A percentile compares a stretch with the other conserved stretches of the same genome.
phyloP scores from a whole-genome alignment of 1,284 basidiomycete species.

The Leccinum solheimii region DNA sequence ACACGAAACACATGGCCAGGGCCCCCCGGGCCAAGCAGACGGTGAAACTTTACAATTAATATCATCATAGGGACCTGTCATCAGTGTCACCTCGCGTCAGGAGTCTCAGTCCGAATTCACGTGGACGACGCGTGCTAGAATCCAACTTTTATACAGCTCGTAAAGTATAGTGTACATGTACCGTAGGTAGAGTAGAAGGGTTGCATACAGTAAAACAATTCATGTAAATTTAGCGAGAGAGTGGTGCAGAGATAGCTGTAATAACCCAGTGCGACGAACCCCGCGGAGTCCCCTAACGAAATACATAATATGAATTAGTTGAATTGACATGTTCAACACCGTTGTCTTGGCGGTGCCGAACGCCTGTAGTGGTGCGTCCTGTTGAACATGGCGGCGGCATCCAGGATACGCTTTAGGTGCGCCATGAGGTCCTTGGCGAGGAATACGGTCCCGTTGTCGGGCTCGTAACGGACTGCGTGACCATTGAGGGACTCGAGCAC shows the following conservation, averaged over 20 bases:
- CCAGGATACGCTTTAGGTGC: constrained; percentile 46
- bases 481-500: constrained; percentile 57
- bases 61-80: not conserved
- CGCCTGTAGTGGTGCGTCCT: constrained; percentile 7
- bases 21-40: not conserved
- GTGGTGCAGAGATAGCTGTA: not conserved
- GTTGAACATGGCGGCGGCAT: constrained; percentile 23
- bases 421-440: constrained; percentile 58
- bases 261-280: constrained; percentile 1
- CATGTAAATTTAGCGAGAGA: not conserved
- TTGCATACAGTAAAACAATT: not conserved
- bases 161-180: not conserved
- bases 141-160: not conserved
- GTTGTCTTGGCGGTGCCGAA: constrained; percentile 6
- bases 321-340: constrained; percentile 8
- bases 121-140: not conserved
- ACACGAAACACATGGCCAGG: not conserved
- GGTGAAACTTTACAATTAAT: not conserved
- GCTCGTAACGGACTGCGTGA: constrained; percentile 52
- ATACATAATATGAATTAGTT: not conserved
- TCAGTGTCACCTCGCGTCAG: not conserved
- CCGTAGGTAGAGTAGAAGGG: constrained; percentile 1
- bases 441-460: constrained; percentile 63
- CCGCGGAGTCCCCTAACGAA: not conserved
- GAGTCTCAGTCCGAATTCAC: not conserved